Conservation (phyloP, 176 grass and related monocot genomes). For the Eleusine indica region DNA sequence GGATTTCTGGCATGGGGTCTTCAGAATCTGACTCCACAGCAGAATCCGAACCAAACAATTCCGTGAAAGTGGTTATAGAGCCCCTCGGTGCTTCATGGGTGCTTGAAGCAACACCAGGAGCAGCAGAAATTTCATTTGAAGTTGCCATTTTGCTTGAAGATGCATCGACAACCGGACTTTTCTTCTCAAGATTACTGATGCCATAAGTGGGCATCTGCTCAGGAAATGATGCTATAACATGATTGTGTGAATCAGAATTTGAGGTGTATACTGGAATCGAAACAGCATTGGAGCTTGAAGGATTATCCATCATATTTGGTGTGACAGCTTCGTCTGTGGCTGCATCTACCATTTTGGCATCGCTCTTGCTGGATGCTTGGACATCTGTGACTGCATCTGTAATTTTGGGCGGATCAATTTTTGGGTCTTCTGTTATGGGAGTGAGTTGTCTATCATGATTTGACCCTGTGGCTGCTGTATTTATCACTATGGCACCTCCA, state of each 20-base stretch:
- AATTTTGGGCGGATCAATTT: slow-evolving; percentile 17
- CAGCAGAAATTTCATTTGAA: slow-evolving; percentile 2
- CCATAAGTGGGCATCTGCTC: slow-evolving; percentile 11
- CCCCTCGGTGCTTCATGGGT: slow-evolving; percentile 7
- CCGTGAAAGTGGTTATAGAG: slow-evolving; percentile 1
- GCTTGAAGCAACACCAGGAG: not conserved
- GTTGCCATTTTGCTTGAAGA: slow-evolving; percentile 19
- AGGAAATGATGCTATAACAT: not conserved
- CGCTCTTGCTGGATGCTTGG: slow-evolving; percentile 13
- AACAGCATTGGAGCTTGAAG: slow-evolving; percentile 19
- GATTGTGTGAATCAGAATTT: slow-evolving; percentile 22
- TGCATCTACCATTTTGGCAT: slow-evolving; percentile 44
- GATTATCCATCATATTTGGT: slow-evolving; percentile 26
- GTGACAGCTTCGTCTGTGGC: slow-evolving; percentile 24
- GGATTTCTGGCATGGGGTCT: slow-evolving; percentile 62
- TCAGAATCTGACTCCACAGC: slow-evolving; percentile 38
- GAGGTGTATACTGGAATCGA: not conserved
- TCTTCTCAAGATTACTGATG: slow-evolving; percentile 24
- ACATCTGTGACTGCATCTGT: slow-evolving; percentile 23
- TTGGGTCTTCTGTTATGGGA: slow-evolving; percentile 34
- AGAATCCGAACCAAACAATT: slow-evolving; percentile 58
- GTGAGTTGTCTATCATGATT: slow-evolving; percentile 27
- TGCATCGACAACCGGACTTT: slow-evolving; percentile 6
- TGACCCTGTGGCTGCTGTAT: not conserved
- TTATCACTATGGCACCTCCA: slow-evolving; percentile 5